Conservation (phyloP, 2,329 filamentous ascomycete genomes). For the Aphanoascus verrucosus region DNA sequence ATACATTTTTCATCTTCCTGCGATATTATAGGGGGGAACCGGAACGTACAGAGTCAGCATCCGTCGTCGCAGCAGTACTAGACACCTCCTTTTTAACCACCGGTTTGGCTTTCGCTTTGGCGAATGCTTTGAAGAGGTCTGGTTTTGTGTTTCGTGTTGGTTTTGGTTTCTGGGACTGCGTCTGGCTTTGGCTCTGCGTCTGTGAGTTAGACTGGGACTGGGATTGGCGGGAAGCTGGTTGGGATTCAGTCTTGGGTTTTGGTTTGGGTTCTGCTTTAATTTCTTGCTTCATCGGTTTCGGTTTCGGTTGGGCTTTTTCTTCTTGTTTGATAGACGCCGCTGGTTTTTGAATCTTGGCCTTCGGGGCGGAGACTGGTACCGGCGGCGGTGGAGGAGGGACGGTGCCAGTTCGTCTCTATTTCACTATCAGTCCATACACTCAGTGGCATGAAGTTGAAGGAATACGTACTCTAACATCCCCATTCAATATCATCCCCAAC, state of each 20-base stretch:
- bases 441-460: not conserved
- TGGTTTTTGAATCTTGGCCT: not conserved
- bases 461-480: slow-evolving; percentile 46
- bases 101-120: slow-evolving; percentile 55
- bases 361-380: not conserved
- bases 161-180: slow-evolving; percentile 28
- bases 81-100: slow-evolving; percentile 42
- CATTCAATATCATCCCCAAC: slow-evolving; percentile 67
- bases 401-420: slow-evolving; percentile 11
- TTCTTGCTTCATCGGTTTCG: not conserved
- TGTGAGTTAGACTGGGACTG: slow-evolving; percentile 25
- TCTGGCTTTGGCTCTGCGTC: no score
- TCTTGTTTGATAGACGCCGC: slow-evolving; percentile 2
- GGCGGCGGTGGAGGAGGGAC: not conserved
- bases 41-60: slow-evolving; percentile 29
- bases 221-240: slow-evolving; percentile 14
- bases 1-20: no score
- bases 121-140: slow-evolving; percentile 67
- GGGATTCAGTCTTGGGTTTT: slow-evolving; percentile 3
- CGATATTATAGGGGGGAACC: no score
- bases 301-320: not conserved
- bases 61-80: slow-evolving; percentile 19
- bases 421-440: not conserved
- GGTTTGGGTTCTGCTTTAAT: not conserved
- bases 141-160: slow-evolving; percentile 50